phyloP scores from a whole-genome alignment of 2,329 filamentous ascomycete species.

The Fusarium haematococcum region DNA sequence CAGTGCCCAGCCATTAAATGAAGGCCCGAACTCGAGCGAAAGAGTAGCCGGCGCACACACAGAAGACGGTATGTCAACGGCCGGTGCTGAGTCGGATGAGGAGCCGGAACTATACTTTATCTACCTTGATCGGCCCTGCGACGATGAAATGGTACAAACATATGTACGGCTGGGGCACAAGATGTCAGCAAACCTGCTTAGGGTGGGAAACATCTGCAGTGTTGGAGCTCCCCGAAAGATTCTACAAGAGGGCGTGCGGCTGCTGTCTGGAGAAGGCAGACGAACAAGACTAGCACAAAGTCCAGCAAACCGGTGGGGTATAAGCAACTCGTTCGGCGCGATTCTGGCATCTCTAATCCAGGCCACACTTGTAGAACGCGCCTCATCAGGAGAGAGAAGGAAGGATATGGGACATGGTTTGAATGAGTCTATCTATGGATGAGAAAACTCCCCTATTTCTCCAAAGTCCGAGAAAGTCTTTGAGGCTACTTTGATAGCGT shows the following conservation, averaged over 20 bases:
- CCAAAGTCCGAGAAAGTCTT: not conserved
- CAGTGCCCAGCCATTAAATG: not conserved
- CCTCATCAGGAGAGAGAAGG: not conserved
- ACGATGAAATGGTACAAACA: constrained; percentile 34
- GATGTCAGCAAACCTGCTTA: constrained; percentile 21
- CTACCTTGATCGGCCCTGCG: constrained; percentile 32
- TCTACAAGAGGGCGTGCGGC: constrained; percentile 26
- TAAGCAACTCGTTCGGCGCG: not conserved
- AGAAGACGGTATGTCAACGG: not conserved
- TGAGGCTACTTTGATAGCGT: not conserved
- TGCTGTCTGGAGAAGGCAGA: constrained; percentile 4
- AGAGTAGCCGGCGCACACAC: not conserved
- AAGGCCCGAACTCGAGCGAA: not conserved
- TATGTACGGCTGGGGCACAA: constrained; percentile 34
- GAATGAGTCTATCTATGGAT: not conserved
- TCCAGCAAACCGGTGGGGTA: not conserved
- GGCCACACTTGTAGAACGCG: not conserved
- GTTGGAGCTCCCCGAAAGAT: constrained; percentile 21
- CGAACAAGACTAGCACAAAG: not conserved
- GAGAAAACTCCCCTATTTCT: not conserved
- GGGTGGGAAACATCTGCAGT: constrained; percentile 29
- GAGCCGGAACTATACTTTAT: constrained; percentile 27
- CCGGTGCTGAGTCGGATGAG: not conserved
- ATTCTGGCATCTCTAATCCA: not conserved
- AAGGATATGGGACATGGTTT: not conserved